These are phyloP conservation scores for Apiotrichum veenhuisii DNA, from an alignment of 1,284 basidiomycete genomes.

Conservation along the genomic window DNA sequence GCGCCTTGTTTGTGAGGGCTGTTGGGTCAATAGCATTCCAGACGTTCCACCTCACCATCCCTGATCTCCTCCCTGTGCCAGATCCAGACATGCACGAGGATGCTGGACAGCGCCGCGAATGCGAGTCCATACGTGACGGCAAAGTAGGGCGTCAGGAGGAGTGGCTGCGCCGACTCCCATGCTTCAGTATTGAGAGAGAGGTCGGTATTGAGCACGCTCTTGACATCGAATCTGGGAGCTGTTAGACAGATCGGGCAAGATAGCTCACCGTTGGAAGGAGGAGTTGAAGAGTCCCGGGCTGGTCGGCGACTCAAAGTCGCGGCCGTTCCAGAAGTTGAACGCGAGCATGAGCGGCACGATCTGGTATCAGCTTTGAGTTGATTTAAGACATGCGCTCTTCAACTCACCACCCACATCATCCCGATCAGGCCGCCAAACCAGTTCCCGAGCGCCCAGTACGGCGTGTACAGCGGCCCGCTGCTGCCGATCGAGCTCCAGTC, in stretches of 20 bases:
- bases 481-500: slow-evolving; percentile 54
- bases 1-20: slow-evolving; percentile 46
- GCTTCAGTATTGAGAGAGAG: slow-evolving; percentile 51
- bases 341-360: slow-evolving; percentile 51
- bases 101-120: slow-evolving; percentile 53
- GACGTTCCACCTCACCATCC: slow-evolving; percentile 26
- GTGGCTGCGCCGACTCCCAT: slow-evolving; percentile 47
- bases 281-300: slow-evolving; percentile 47
- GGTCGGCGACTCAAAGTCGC: slow-evolving; percentile 45
- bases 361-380: slow-evolving; percentile 14
- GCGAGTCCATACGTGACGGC: slow-evolving; percentile 49
- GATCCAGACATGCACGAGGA: slow-evolving; percentile 53
- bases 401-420: slow-evolving; percentile 53
- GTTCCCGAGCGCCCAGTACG: slow-evolving; percentile 53
- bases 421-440: slow-evolving; percentile 46
- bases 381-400: no score
- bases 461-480: slow-evolving; percentile 53
- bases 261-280: slow-evolving; percentile 30
- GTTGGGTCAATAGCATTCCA: neutral
- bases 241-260: neutral
- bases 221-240: slow-evolving; percentile 47
- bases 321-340: slow-evolving; percentile 52
- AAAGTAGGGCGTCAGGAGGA: slow-evolving; percentile 54
- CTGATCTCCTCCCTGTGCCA: slow-evolving; percentile 55
- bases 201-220: slow-evolving; percentile 43